Evolutionary conservation across 352 stramenopile species (phyloP).

Genomic region (Phytophthora agathidicida): DNA sequence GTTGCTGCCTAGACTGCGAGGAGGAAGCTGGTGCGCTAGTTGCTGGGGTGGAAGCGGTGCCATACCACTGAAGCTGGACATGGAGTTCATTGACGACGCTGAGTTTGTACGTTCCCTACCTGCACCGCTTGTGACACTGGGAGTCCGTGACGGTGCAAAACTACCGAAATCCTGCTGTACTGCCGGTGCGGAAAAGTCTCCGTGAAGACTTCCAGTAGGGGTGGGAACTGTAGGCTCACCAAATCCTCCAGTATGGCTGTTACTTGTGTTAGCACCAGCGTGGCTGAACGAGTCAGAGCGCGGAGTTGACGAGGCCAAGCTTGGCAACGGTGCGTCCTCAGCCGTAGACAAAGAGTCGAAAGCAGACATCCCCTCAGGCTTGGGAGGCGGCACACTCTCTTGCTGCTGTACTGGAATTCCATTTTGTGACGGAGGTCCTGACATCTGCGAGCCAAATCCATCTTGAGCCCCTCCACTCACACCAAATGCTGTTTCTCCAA

Average conservation of each 20-base stretch:
- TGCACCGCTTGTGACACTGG: constrained; percentile 11
- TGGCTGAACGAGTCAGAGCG: constrained; percentile 34
- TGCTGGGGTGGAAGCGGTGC: constrained; percentile 22
- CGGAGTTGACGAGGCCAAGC: constrained; percentile 28
- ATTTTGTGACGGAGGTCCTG: constrained; percentile 26
- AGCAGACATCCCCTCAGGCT: constrained; percentile 56
- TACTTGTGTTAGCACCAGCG: constrained; percentile 1
- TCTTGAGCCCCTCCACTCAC: constrained; percentile 1
- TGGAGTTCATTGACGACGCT: constrained; percentile 44
- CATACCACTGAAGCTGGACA: constrained; percentile 44
- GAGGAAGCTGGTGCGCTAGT: constrained; percentile 20
- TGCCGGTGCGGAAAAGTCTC: constrained; percentile 17
- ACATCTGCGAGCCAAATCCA: constrained; percentile 14
- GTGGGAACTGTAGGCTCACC: constrained; percentile 10
- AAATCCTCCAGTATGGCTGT: constrained; percentile 8
- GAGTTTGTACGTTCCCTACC: constrained; percentile 46
- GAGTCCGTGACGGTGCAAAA: constrained; percentile 14
- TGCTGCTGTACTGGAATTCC: constrained; percentile 24
- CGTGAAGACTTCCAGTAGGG: constrained; percentile 18
- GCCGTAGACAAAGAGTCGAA: constrained; percentile 56
- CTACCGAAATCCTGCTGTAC: constrained; percentile 21
- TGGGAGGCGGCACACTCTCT: constrained; percentile 14
- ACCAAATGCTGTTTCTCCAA: constrained; percentile 72
- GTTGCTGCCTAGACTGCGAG: constrained; percentile 30
- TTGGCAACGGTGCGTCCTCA: constrained; percentile 40